phyloP scores from a whole-genome alignment of 208 protist genomes.

The Acanthamoeba castellanii region DNA sequence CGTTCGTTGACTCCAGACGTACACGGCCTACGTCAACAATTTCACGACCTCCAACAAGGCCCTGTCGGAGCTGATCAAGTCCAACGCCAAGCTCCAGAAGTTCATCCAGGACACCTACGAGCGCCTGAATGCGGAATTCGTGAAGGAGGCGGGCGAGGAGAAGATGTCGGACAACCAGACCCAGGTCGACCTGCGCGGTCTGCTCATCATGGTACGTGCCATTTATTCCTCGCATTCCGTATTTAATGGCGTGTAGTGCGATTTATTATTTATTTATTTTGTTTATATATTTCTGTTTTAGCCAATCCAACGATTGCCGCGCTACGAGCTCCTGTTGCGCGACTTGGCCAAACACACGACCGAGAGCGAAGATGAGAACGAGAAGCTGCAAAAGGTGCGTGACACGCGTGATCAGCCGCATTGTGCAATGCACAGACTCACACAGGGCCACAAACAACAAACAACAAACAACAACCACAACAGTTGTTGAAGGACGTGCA shows the following conservation, averaged over 20 bases:
- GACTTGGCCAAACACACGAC: conserved; percentile 39
- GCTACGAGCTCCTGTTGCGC: conserved; percentile 43
- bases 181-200: conserved; percentile 12
- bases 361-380: background rate
- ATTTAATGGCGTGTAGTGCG: too few species aligned
- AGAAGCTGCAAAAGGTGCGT: background rate
- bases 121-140: background rate
- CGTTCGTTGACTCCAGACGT: too few species aligned
- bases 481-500: conserved; percentile 50
- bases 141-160: background rate
- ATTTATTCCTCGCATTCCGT: background rate
- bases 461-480: too few species aligned
- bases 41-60: background rate
- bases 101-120: conserved; percentile 57
- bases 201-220: conserved; percentile 56
- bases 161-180: conserved; percentile 37
- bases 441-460: too few species aligned
- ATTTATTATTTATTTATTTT: too few species aligned
- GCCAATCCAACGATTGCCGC: conserved; percentile 41
- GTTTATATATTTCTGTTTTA: too few species aligned
- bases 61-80: conserved; percentile 35
- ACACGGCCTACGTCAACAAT: conserved; percentile 61
- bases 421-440: too few species aligned
- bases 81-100: background rate
- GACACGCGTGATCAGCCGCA: too few species aligned